phyloP scores from a whole-genome alignment of 2,329 filamentous ascomycete species.

The Aspergillus neotritici region DNA sequence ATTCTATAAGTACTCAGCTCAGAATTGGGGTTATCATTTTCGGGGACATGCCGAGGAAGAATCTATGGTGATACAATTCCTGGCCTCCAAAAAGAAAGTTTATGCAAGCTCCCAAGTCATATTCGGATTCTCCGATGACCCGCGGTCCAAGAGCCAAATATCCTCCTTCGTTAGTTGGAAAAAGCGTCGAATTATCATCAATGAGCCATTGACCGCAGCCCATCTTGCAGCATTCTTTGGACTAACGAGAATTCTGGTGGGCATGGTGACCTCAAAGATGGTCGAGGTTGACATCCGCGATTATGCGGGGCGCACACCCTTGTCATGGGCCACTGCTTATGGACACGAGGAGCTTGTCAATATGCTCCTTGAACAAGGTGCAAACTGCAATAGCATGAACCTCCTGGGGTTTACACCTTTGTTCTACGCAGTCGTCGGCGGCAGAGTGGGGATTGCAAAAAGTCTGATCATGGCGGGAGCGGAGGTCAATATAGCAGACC shows the following conservation, averaged over 20 bases:
- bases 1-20: constrained; percentile 15
- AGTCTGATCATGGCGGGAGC: constrained; percentile 10
- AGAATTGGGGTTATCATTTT: constrained; percentile 15
- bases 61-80: constrained; percentile 1
- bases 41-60: background rate
- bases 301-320: background rate
- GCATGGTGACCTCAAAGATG: background rate
- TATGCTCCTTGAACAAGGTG: background rate
- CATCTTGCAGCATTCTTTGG: no score
- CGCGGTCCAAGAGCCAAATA: no score
- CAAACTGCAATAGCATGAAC: background rate
- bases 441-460: background rate
- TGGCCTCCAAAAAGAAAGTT: background rate
- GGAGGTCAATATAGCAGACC: constrained; percentile 4
- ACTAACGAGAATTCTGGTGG: background rate
- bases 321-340: background rate
- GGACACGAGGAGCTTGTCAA: background rate
- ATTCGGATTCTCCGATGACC: background rate
- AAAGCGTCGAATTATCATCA: no score
- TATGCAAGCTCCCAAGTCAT: background rate
- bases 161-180: no score
- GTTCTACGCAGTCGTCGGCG: constrained; percentile 2
- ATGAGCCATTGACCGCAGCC: no score
- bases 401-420: background rate
- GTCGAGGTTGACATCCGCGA: background rate